phyloP scores from a whole-genome alignment of 352 stramenopile species.

The Phytophthora capsici region DNA sequence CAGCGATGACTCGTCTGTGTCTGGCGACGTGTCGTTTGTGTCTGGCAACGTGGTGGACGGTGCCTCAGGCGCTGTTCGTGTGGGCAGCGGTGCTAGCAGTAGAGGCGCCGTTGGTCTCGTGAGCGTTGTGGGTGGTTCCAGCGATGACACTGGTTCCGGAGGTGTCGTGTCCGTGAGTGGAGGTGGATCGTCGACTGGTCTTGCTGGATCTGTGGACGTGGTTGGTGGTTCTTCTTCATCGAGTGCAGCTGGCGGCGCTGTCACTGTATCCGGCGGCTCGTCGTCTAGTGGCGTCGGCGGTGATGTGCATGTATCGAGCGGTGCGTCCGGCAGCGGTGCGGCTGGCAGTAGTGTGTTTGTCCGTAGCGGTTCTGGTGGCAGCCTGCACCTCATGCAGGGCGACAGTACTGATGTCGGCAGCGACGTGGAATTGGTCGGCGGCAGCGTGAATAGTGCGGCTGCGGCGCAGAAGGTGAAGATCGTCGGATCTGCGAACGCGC shows the following conservation, averaged over 20 bases:
- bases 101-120: slow-evolving; percentile 14
- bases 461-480: slow-evolving; percentile 32
- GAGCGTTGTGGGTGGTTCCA: slow-evolving; percentile 24
- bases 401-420: slow-evolving; percentile 23
- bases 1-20: too few relatives aligned
- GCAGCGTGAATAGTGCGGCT: slow-evolving; percentile 15
- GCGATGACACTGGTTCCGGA: slow-evolving; percentile 7
- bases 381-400: slow-evolving; percentile 29
- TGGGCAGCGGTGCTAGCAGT: slow-evolving; percentile 19
- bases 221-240: slow-evolving; percentile 24
- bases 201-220: slow-evolving; percentile 17
- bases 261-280: too few relatives aligned
- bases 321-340: slow-evolving; percentile 10
- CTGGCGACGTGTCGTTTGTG: neutral
- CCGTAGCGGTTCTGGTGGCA: slow-evolving; percentile 30
- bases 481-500: slow-evolving; percentile 30
- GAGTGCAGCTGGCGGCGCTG: too few relatives aligned
- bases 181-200: slow-evolving; percentile 2
- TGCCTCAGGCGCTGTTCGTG: neutral
- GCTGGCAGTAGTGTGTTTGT: slow-evolving; percentile 24
- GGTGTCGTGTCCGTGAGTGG: slow-evolving; percentile 11
- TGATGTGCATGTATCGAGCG: slow-evolving; percentile 30
- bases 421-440: slow-evolving; percentile 34
- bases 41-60: neutral
- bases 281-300: too few relatives aligned